phyloP scores from a whole-genome alignment of 805 yeast genomes.

The Priceomyces fermenticarens region DNA sequence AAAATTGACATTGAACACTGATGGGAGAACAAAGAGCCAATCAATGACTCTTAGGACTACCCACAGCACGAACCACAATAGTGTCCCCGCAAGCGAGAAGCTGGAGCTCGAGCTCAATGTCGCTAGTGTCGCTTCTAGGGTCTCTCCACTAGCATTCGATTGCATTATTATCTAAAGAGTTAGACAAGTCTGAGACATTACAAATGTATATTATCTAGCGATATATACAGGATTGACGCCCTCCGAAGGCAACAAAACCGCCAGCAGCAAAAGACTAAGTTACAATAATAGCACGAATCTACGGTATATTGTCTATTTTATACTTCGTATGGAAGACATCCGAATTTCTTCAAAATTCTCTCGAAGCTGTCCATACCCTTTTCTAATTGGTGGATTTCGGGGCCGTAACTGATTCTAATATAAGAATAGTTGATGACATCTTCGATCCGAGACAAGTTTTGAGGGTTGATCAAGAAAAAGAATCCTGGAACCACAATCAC shows the following conservation, averaged over 20 bases:
- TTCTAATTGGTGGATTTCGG: conserved; percentile 48
- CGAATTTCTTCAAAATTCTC: conserved; percentile 41
- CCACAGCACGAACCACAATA: conserved; percentile 18
- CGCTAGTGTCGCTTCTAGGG: no score
- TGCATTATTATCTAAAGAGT: no score
- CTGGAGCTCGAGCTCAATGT: conserved; percentile 8
- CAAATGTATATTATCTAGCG: no score
- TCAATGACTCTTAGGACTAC: conserved; percentile 16
- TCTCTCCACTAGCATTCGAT: no score
- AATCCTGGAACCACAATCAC: conserved; percentile 63
- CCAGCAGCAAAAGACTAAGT: no score
- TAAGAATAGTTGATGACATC: conserved; percentile 60
- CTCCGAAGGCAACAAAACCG: no score
- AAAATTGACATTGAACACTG: conserved; percentile 36
- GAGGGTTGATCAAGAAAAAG: conserved; percentile 59
- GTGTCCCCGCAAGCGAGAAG: conserved; percentile 10
- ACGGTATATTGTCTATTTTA: neutral
- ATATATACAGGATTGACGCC: no score
- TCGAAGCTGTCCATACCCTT: conserved; percentile 63
- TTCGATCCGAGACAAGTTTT: conserved; percentile 42
- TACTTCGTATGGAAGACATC: conserved; percentile 35
- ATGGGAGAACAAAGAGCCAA: conserved; percentile 11
- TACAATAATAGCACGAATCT: no score
- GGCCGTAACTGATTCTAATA: conserved; percentile 59
- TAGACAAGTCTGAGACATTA: no score